Conservation (phyloP, 2,329 filamentous ascomycete species). For the Nothophoma quercina region DNA sequence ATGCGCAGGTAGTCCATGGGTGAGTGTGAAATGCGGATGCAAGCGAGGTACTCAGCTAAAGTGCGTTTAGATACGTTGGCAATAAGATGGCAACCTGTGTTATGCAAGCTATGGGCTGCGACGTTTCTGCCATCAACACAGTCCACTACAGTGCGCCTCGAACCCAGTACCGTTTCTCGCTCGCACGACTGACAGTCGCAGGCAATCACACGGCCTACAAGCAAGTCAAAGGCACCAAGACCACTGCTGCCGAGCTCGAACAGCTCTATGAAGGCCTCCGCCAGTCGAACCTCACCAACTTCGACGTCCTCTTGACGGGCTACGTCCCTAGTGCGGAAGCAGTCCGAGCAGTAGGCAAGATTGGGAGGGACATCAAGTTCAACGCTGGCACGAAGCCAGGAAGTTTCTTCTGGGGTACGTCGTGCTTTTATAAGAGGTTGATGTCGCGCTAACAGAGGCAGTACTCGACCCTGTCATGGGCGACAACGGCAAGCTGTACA, state of each 20-base stretch:
- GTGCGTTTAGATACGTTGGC: constrained; percentile 69
- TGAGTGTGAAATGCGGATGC: constrained; percentile 60
- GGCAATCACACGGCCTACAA: constrained; percentile 95
- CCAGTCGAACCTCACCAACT: constrained; percentile 83
- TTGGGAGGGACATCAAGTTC: constrained; percentile 79
- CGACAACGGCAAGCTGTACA: constrained; percentile 90
- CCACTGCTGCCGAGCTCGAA: constrained; percentile 80
- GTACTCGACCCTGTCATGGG: constrained; percentile 98
- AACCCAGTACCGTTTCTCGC: neutral
- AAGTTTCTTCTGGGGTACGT: constrained; percentile 84
- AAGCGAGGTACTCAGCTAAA: constrained; percentile 62
- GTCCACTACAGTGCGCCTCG: constrained; percentile 86
- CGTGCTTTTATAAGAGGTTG: too few species aligned
- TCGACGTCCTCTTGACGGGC: constrained; percentile 93
- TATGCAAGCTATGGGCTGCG: constrained; percentile 91
- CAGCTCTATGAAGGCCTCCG: constrained; percentile 86
- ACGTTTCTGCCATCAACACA: constrained; percentile 93
- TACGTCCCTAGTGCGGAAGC: constrained; percentile 90
- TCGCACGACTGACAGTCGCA: constrained; percentile 48
- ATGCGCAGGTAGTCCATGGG: constrained; percentile 73
- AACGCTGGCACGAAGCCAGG: constrained; percentile 70
- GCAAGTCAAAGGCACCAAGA: constrained; percentile 84
- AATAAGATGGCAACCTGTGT: constrained; percentile 97
- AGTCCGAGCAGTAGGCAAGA: constrained; percentile 82
- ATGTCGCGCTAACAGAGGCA: constrained; percentile 31